phyloP scores from a whole-genome alignment of 331 rosid species.

The Erythrophleum ivorense region DNA sequence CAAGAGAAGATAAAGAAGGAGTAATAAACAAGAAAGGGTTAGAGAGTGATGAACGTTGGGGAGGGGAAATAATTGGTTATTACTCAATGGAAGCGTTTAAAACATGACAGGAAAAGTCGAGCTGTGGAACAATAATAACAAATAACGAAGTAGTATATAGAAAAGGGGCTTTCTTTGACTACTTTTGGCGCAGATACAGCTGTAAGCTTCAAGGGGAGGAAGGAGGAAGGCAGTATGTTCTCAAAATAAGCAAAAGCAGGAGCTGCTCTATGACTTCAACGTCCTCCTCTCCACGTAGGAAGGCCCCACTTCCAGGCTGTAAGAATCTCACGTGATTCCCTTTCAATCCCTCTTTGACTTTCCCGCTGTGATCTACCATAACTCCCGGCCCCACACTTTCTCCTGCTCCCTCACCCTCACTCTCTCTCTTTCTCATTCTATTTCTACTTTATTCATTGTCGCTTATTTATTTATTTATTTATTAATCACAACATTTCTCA shows the following conservation, averaged over 20 bases:
- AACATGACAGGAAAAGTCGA: slow-evolving; percentile 73
- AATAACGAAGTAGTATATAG: too few relatives aligned
- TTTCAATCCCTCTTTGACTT: slow-evolving; percentile 66
- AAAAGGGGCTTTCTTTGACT: slow-evolving; percentile 44
- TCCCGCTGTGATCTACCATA: slow-evolving; percentile 11
- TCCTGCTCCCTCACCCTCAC: neutral
- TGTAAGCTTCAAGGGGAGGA: slow-evolving; percentile 32
- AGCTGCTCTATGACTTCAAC: slow-evolving; percentile 46
- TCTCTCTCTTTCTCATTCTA: neutral
- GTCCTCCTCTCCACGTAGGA: slow-evolving; percentile 60
- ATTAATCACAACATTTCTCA: too few relatives aligned
- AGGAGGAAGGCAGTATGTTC: neutral
- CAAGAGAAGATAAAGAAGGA: too few relatives aligned
- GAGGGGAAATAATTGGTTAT: too few relatives aligned
- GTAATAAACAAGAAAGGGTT: too few relatives aligned
- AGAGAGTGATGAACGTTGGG: too few relatives aligned
- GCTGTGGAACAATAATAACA: slow-evolving; percentile 69
- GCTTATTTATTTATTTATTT: too few relatives aligned
- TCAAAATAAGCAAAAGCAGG: slow-evolving; percentile 11
- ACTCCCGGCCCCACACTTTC: neutral
- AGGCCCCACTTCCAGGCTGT: slow-evolving; percentile 91
- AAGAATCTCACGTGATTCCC: slow-evolving; percentile 90
- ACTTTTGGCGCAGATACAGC: slow-evolving; percentile 57
- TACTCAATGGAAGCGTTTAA: slow-evolving; percentile 54
- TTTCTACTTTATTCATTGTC: too few relatives aligned